Conservation (phyloP, 495 filamentous ascomycete genomes). For the Rhypophila decipiens region DNA sequence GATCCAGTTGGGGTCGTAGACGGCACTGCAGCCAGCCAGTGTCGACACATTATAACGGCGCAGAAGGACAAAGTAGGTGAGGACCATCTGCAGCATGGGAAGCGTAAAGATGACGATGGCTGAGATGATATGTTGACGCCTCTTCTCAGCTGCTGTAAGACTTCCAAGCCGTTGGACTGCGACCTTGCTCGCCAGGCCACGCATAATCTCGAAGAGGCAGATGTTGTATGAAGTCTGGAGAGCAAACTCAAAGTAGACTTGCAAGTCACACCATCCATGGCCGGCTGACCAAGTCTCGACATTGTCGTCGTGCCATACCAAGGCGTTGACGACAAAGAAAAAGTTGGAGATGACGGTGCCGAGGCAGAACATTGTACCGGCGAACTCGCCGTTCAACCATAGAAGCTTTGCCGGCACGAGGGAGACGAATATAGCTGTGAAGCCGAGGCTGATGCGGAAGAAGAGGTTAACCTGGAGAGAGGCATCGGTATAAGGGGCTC, state of each 20-base stretch:
- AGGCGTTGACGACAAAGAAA: constrained; percentile 64
- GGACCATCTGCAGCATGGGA: constrained; percentile 58
- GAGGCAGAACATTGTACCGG: constrained; percentile 54
- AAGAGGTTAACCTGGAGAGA: constrained; percentile 34
- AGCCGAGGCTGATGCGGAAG: constrained; percentile 45
- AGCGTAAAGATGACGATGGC: constrained; percentile 61
- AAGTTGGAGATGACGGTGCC: constrained; percentile 61
- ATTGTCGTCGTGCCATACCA: constrained; percentile 77
- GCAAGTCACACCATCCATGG: constrained; percentile 72
- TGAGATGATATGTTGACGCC: constrained; percentile 50
- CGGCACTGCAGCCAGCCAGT: constrained; percentile 64
- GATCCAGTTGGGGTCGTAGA: constrained; percentile 64
- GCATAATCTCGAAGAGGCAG: constrained; percentile 64
- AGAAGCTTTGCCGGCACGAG: constrained; percentile 52
- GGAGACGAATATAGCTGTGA: constrained; percentile 50
- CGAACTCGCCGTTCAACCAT: constrained; percentile 53
- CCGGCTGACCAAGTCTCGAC: constrained; percentile 65
- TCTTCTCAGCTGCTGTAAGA: constrained; percentile 44
- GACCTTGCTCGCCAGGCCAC: constrained; percentile 69
- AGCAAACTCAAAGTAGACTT: constrained; percentile 53
- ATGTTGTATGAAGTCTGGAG: constrained; percentile 58
- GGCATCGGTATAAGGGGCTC: constrained; percentile 20
- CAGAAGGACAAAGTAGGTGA: constrained; percentile 63
- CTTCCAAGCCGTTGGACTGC: constrained; percentile 49
- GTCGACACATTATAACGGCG: constrained; percentile 67